These are phyloP conservation scores for Globisporangium abappressorium DNA, from an alignment of 352 stramenopile species.

Conservation along the genomic window DNA sequence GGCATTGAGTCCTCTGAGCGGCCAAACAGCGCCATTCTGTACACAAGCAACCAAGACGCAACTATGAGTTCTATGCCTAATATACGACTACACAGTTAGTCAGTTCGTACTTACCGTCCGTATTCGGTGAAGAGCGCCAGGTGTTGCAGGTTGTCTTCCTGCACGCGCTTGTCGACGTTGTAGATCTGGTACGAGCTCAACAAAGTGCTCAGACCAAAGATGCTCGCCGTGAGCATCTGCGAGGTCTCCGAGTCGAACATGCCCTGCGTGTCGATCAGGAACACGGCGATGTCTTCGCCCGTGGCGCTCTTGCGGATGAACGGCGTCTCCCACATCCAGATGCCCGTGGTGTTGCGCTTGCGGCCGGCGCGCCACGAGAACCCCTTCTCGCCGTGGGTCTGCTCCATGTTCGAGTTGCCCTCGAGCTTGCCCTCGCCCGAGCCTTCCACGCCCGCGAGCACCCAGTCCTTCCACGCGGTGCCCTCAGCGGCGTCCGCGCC, in stretches of 20 bases:
- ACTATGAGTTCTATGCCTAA: background rate
- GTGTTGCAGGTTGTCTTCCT: slow-evolving; percentile 99
- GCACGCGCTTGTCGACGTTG: slow-evolving; percentile 99
- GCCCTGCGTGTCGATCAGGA: slow-evolving; percentile 99
- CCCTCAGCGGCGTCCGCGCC: slow-evolving; percentile 40
- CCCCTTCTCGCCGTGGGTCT: slow-evolving; percentile 74
- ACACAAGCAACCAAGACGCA: slow-evolving; percentile 1
- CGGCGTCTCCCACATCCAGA: slow-evolving; percentile 99
- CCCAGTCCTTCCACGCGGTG: slow-evolving; percentile 59
- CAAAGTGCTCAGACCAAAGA: slow-evolving; percentile 98
- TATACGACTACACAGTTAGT: background rate
- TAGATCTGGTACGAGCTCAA: slow-evolving; percentile 98
- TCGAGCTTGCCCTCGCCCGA: slow-evolving; percentile 59
- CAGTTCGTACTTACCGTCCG: slow-evolving; percentile 68
- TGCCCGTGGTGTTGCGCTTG: slow-evolving; percentile 98
- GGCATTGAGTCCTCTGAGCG: slow-evolving; percentile 32
- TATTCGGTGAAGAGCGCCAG: slow-evolving; percentile 99
- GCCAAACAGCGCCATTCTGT: slow-evolving; percentile 74
- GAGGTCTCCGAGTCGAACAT: slow-evolving; percentile 99
- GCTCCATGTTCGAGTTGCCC: slow-evolving; percentile 82
- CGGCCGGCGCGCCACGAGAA: slow-evolving; percentile 97
- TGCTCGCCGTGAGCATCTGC: slow-evolving; percentile 97
- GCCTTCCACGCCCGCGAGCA: slow-evolving; percentile 55
- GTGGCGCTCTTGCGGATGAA: slow-evolving; percentile 91
- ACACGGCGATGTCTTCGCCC: slow-evolving; percentile 90